Base-by-base conservation (phyloP, 345 rosid species). In the Tarenaya hassleriana region DNA sequence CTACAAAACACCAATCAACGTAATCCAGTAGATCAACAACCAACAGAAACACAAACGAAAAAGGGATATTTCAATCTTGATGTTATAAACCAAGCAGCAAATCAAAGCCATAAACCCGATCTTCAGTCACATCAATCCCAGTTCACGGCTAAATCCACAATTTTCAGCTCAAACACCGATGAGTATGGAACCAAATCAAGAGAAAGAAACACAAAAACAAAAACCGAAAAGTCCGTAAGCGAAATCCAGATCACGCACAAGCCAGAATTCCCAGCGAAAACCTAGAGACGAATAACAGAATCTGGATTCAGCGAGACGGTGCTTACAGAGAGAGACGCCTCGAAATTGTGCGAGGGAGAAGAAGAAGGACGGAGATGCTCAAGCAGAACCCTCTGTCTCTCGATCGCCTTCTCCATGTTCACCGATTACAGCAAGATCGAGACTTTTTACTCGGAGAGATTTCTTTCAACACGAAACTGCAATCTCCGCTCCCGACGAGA, bases 381-480 rank as follows among this genome's bases (percentile, higher is more conserved):
- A 7, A 89, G 87, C 67, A 85, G 73, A 34, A 85, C 59, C 20
- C 73, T 64, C 63, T 89, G 97, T 52, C 97, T 76, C 64, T 75
- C 75, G 63, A 79, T 77, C 34, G 92, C 95, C 51, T 73, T 85
- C 59, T 89, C 95, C 92, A 88, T 83, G 8, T 34, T 37, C 29
- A 5, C 29, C 29, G 29, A 24, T 24, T 24, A 24, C 29, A 24
- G 5, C 29, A 24, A 5, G 5, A 24, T 24, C 29, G 3, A 24
- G 5, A 2, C 29, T 24, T 24, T 5, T 24, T 24, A n/a, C 29
- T 24, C 29, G 29, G 29, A 24, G 29, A 24, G 29, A 24, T 24
- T 24, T 2, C 29, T 24, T 24, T 2, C 3, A 24, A 24, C 29
- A 24, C 29, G 29, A 24, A 24, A 24, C 29, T 24, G 5, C 29